Evolutionary conservation across 2,329 filamentous ascomycete species (phyloP), one percentile per base, ranked within the genome.

Genomic region (Cordyceps sp.): DNA sequence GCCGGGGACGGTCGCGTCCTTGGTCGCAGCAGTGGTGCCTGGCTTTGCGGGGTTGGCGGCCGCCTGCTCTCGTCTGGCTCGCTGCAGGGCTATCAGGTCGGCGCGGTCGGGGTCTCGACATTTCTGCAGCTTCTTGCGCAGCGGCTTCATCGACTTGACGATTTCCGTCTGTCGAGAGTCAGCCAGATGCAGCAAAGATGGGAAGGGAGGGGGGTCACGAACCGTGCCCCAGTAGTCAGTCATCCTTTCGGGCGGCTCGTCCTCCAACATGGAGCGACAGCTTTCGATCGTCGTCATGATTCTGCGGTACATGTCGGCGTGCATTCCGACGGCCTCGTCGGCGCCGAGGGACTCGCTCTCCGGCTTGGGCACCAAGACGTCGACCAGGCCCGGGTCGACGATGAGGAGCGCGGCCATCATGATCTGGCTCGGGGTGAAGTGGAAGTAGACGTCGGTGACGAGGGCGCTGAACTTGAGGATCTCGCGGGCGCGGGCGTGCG

Each of bases 391-490:
- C 26, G 62, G 57, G 48, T 96, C 88, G 0, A 77, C 81, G 32
- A 92, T 66, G 12, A 78, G 64, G 19, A 94, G 57, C 0, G 86
- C 75, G 0, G 83, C 78, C 37, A 96, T 67, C 75, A 86, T 86
- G 50, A 96, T 93, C 53, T 98, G 90, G 17, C 82, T 80, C 0
- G 90, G 90, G 0, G 88, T 88, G 57, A 82, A 96, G 54, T 93
- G 78, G 57, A 96, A 94, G 58, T 96, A 96, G n/a, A 73, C 85
- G 46, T 98, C 90, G 18, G 88, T 93, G 38, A 94, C 67, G 31
- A 93, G 61, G 0, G 85, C 81, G 35, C 82, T 80, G 33, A 75
- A 78, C 48, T 83, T 83, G 33, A 92, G 69, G 29, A 83, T 65
- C 15, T 76, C 71, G 26, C 80, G 69, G 0, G 86, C 80, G 32